Conservation (phyloP, 192 early-diverging fungal genomes). For the Coemansia erecta region DNA sequence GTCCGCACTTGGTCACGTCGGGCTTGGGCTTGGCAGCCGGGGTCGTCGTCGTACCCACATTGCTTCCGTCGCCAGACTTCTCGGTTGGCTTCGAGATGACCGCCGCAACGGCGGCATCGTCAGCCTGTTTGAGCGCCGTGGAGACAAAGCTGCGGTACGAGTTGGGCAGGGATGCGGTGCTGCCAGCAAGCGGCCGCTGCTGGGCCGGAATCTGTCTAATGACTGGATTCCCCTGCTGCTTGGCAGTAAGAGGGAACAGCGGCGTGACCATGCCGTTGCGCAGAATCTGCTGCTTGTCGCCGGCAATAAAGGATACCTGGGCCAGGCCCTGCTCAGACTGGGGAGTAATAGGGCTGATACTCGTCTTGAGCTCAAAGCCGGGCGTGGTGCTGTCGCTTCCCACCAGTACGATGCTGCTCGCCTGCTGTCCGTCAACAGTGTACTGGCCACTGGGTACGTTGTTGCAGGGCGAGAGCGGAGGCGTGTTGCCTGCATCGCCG, state of each 20-base stretch:
- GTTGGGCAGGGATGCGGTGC: constrained; percentile 23
- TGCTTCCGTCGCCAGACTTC: neutral
- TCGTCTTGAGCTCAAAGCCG: neutral
- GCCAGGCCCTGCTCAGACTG: constrained; percentile 13
- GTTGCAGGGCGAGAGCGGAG: constrained; percentile 27
- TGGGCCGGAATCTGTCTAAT: neutral
- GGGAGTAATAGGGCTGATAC: constrained; percentile 29
- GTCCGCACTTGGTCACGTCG: constrained; percentile 63
- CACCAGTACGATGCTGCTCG: neutral
- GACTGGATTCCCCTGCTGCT: neutral
- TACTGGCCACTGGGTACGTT: neutral
- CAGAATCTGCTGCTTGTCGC: constrained; percentile 40
- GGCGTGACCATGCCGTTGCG: constrained; percentile 40
- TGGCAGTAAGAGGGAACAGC: constrained; percentile 22
- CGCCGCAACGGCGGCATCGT: constrained; percentile 7
- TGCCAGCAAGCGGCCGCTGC: constrained; percentile 27
- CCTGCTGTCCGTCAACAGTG: neutral
- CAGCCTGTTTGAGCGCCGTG: neutral
- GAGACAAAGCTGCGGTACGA: constrained; percentile 35
- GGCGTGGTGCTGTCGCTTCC: constrained; percentile 2
- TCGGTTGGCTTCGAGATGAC: neutral
- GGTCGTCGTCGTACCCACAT: neutral
- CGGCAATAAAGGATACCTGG: constrained; percentile 16
- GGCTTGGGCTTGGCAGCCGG: constrained; percentile 23
- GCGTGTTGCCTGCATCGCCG: constrained; percentile 7